Evolutionary conservation across 2,329 filamentous ascomycete genomes (phyloP).

Genomic region (Rhynchosporium graminicola): DNA sequence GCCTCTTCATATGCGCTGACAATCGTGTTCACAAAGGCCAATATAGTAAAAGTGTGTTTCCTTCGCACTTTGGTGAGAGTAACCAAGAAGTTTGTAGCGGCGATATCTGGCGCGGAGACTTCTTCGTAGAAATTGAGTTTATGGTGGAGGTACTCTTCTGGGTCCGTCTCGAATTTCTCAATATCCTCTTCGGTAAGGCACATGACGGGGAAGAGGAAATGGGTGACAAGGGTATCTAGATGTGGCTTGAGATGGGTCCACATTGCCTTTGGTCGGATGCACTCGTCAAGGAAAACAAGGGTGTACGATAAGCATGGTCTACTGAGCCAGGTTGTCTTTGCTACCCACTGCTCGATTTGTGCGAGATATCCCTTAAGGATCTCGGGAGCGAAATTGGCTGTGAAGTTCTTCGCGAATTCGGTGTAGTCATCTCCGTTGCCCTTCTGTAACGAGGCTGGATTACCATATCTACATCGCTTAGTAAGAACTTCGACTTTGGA

Average conservation of each 20-base stretch:
- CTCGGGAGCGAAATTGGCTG: constrained; percentile 87
- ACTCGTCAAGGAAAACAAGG: constrained; percentile 93
- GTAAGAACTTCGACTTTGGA: not conserved
- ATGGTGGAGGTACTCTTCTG: constrained; percentile 93
- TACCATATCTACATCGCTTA: constrained; percentile 71
- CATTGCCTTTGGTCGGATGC: constrained; percentile 95
- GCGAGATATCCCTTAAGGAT: constrained; percentile 93
- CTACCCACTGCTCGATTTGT: constrained; percentile 97
- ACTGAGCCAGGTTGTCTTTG: constrained; percentile 92
- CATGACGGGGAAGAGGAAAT: constrained; percentile 92
- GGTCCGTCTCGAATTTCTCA: constrained; percentile 90
- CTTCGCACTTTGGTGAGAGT: constrained; percentile 91
- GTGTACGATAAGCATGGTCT: constrained; percentile 92
- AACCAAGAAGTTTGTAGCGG: constrained; percentile 94
- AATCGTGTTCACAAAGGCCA: constrained; percentile 92
- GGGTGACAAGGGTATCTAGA: constrained; percentile 87
- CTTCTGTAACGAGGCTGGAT: constrained; percentile 73
- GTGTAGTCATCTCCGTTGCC: constrained; percentile 74
- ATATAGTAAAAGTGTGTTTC: constrained; percentile 93
- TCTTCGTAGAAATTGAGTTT: constrained; percentile 99
- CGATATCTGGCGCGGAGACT: constrained; percentile 89
- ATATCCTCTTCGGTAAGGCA: constrained; percentile 91
- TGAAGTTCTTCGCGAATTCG: constrained; percentile 87
- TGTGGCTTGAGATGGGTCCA: constrained; percentile 94
- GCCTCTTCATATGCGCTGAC: constrained; percentile 90